Conservation (phyloP, 495 filamentous ascomycete genomes). For the Cercophora scortea region DNA sequence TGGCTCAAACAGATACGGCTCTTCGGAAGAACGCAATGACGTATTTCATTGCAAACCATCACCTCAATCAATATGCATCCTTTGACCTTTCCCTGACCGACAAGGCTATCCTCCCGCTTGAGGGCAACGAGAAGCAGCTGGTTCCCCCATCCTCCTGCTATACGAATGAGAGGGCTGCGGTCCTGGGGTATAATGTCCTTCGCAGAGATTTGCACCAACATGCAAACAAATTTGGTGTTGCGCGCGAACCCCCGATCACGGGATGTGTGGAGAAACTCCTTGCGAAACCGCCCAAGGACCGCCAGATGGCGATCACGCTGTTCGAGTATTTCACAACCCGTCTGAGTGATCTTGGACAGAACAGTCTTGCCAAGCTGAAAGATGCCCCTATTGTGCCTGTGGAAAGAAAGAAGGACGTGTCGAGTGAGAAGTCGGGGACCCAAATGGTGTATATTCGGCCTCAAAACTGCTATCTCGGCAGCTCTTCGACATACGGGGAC, state of each 20-base stretch:
- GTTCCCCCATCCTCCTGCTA: constrained; percentile 73
- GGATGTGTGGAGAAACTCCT: constrained; percentile 66
- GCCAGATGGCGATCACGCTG: constrained; percentile 54
- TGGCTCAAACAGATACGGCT: constrained; percentile 53
- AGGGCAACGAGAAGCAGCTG: constrained; percentile 53
- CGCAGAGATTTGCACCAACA: constrained; percentile 64
- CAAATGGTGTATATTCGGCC: constrained; percentile 47
- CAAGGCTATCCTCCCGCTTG: constrained; percentile 64
- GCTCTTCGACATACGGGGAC: constrained; percentile 65
- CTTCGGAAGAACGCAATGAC: constrained; percentile 59
- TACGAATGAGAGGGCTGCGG: constrained; percentile 64
- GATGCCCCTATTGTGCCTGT: constrained; percentile 67
- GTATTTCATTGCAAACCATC: constrained; percentile 78
- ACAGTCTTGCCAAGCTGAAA: constrained; percentile 49
- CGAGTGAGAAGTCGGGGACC: constrained; percentile 10
- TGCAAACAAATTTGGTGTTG: constrained; percentile 74
- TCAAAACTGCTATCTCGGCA: constrained; percentile 66
- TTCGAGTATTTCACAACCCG: constrained; percentile 81
- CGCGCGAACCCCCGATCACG: constrained; percentile 64
- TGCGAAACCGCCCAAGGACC: constrained; percentile 57
- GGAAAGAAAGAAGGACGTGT: constrained; percentile 22
- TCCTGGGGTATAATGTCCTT: constrained; percentile 75
- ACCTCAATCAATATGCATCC: constrained; percentile 61
- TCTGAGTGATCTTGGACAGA: constrained; percentile 59
- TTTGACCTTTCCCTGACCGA: constrained; percentile 49